Evolutionary conservation across 768 basidiomycete species (phyloP).

Genomic region (Amylocystis lapponica): DNA sequence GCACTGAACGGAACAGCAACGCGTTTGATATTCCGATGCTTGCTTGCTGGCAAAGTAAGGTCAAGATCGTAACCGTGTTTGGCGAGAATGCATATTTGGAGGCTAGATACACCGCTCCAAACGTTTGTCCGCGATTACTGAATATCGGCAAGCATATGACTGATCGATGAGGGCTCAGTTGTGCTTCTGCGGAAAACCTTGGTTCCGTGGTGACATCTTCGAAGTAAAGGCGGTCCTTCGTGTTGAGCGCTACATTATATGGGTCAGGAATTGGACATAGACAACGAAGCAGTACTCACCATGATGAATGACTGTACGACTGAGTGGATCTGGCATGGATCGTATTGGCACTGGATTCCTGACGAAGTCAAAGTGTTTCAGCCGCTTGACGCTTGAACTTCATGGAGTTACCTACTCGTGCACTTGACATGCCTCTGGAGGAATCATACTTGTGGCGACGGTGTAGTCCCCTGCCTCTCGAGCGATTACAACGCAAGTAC

Average conservation of each 20-base stretch:
- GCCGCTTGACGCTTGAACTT: no score
- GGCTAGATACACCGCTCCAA: constrained; percentile 63
- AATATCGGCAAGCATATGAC: constrained; percentile 68
- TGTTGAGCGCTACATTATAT: constrained; percentile 48
- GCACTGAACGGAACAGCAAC: constrained; percentile 68
- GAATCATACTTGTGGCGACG: constrained; percentile 59
- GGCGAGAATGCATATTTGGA: constrained; percentile 61
- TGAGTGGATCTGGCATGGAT: constrained; percentile 53
- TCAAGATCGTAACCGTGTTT: constrained; percentile 55
- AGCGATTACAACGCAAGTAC: constrained; percentile 62
- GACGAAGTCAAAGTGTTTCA: background rate
- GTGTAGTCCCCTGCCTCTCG: constrained; percentile 68
- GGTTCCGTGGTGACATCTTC: constrained; percentile 61
- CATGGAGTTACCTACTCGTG: constrained; percentile 47
- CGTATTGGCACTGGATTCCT: constrained; percentile 61
- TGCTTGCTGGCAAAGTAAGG: constrained; percentile 66
- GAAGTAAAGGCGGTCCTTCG: constrained; percentile 54
- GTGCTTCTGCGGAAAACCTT: constrained; percentile 63
- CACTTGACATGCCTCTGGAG: constrained; percentile 57
- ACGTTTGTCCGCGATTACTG: constrained; percentile 71
- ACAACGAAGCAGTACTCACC: constrained; percentile 36
- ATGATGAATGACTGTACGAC: constrained; percentile 62
- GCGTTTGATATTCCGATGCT: constrained; percentile 74
- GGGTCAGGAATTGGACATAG: background rate
- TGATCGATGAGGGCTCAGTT: constrained; percentile 52